A percentile compares a stretch with the other conserved stretches of the same genome.
phyloP scores from a whole-genome alignment of 2,329 filamentous ascomycete genomes.

The Monosporascus sp. region DNA sequence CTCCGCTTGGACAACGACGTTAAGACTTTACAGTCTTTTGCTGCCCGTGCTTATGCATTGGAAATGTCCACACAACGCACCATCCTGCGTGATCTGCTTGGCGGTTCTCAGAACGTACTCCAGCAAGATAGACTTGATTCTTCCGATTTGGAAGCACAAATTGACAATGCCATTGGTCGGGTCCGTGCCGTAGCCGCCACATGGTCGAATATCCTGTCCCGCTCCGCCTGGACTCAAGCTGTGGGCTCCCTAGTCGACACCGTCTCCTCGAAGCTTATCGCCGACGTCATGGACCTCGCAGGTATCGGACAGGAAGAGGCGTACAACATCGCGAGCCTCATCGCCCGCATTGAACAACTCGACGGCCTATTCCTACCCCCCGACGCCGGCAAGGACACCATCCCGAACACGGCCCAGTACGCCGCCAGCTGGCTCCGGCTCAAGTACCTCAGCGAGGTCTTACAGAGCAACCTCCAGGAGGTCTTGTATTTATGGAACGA shows the following conservation, averaged over 20 bases:
- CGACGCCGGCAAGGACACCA: constrained; percentile 28
- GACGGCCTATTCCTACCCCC: constrained; percentile 53
- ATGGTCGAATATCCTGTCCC: constrained; percentile 54
- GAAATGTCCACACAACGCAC: constrained; percentile 58
- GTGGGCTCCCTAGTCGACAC: constrained; percentile 55
- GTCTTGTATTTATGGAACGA: constrained; percentile 60
- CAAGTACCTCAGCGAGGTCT: constrained; percentile 58
- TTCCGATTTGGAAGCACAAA: constrained; percentile 29
- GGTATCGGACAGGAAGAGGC: constrained; percentile 60
- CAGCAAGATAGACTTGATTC: constrained; percentile 50
- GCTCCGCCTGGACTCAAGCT: constrained; percentile 58
- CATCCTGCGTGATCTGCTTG: constrained; percentile 55
- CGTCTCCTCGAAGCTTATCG: constrained; percentile 53
- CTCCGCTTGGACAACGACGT: constrained; percentile 56
- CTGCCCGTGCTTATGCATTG: constrained; percentile 54
- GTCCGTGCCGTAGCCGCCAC: constrained; percentile 47
- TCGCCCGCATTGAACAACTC: constrained; percentile 50
- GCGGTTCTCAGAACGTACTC: constrained; percentile 54
- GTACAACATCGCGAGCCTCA: constrained; percentile 54
- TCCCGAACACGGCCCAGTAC: constrained; percentile 55
- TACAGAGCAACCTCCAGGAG: constrained; percentile 62
- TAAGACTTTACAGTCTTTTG: constrained; percentile 53
- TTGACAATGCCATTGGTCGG: constrained; percentile 48
- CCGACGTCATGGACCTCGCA: constrained; percentile 56
- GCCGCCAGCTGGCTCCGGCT: constrained; percentile 57